A percentile compares a stretch with the other conserved stretches of the same genome.
Conservation (phyloP, 2,329 filamentous ascomycete species). For the Ascocoryne sarcoides region DNA sequence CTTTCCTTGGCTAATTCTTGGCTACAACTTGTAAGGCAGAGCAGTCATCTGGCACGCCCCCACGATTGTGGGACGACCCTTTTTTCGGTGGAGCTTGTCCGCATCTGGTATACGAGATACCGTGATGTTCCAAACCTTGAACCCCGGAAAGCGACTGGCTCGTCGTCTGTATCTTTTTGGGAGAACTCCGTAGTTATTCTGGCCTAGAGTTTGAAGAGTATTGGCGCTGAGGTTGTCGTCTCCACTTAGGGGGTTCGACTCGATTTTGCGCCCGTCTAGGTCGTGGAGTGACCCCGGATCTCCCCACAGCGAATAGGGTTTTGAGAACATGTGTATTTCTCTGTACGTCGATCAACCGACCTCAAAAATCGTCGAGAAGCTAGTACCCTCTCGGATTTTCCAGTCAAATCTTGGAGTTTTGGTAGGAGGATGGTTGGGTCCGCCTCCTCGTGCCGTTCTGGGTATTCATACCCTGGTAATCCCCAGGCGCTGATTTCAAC, state of each 20-base stretch:
- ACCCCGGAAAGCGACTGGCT: neutral
- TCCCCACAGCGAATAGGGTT: neutral
- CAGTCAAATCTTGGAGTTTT: no score
- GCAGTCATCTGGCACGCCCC: no score
- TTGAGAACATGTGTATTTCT: neutral
- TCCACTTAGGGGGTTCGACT: neutral
- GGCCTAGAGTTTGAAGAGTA: no score
- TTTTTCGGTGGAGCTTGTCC: neutral
- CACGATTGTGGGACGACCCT: no score
- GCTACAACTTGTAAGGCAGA: no score
- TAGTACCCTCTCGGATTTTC: no score
- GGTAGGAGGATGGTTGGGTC: neutral
- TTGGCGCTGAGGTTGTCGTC: no score
- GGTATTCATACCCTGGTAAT: no score
- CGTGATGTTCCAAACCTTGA: neutral
- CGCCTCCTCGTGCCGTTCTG: neutral
- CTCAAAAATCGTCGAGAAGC: no score
- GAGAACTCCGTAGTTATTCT: no score
- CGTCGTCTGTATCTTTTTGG: neutral
- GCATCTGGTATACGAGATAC: neutral
- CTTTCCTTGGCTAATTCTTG: no score
- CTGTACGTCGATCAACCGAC: neutral
- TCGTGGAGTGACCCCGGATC: neutral
- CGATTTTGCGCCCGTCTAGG: neutral
- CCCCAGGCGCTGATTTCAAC: neutral